Percentiles rank a stretch among this genome's conserved stretches.
These are phyloP conservation scores for Pythium insidiosum DNA, from an alignment of 352 stramenopile species.

Conservation along the genomic window DNA sequence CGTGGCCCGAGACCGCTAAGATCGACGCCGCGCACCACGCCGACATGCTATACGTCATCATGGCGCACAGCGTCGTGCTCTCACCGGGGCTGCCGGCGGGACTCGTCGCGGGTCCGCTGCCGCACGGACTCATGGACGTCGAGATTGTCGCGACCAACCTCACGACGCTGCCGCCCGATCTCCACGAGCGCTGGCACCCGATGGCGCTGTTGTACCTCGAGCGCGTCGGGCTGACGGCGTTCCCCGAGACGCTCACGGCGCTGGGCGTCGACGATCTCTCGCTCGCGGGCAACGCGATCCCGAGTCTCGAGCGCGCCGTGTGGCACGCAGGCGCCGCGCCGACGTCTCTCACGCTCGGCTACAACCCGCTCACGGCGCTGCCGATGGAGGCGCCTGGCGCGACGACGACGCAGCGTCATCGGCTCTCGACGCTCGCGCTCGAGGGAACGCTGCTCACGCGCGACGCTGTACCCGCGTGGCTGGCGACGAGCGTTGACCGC, in stretches of 20 bases:
- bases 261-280: constrained; percentile 11
- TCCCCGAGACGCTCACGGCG: constrained; percentile 2
- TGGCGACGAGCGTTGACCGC: too few species aligned
- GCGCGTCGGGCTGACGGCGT: constrained; percentile 3
- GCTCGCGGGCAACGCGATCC: constrained; percentile 14
- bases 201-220: constrained; percentile 17
- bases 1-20: constrained; percentile 7
- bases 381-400: too few species aligned
- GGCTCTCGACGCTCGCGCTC: too few species aligned
- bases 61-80: constrained; percentile 16
- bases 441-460: too few species aligned
- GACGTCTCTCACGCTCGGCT: too few species aligned
- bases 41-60: constrained; percentile 10
- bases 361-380: too few species aligned
- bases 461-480: too few species aligned
- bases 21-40: constrained; percentile 3
- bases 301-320: neutral
- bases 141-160: constrained; percentile 16
- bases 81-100: constrained; percentile 5
- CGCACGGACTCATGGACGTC: constrained; percentile 12
- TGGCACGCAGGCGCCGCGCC: too few species aligned
- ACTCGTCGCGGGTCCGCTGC: constrained; percentile 8
- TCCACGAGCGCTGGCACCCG: constrained; percentile 8
- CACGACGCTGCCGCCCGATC: constrained; percentile 7
- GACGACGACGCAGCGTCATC: too few species aligned